Conservation (phyloP, 306 rosid genomes). For the Glycine soja region DNA sequence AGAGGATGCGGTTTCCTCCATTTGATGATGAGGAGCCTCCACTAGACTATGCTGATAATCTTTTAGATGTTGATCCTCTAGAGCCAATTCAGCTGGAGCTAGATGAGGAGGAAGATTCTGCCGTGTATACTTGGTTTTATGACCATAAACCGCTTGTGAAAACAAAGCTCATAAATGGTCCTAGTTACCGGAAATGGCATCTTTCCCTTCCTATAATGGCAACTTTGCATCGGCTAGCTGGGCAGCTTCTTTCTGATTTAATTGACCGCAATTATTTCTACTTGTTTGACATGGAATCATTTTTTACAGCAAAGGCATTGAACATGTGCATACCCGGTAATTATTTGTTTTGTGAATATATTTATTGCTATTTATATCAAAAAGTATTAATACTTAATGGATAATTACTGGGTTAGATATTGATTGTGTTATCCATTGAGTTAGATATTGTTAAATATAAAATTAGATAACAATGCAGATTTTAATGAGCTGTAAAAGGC, state of each 20-base stretch:
- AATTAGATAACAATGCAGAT: constrained; percentile 10
- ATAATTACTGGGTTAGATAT: background rate
- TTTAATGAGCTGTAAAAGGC: too few species aligned
- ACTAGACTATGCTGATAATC: constrained; percentile 94
- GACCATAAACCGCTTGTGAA: constrained; percentile 98
- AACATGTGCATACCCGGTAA: constrained; percentile 99
- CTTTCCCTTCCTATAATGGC: constrained; percentile 99
- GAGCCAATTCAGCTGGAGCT: constrained; percentile 98
- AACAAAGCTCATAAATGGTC: constrained; percentile 97
- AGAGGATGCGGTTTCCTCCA: constrained; percentile 99
- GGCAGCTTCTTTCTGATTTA: constrained; percentile 94
- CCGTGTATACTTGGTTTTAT: constrained; percentile 95
- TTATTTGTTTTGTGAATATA: constrained; percentile 9
- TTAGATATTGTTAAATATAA: background rate
- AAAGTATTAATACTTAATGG: background rate
- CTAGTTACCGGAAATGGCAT: constrained; percentile 99
- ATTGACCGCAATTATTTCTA: constrained; percentile 96
- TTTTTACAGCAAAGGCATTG: constrained; percentile 96
- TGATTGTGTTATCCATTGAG: background rate
- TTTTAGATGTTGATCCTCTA: constrained; percentile 95
- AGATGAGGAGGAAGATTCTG: constrained; percentile 99
- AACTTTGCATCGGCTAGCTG: constrained; percentile 96
- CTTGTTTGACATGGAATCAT: constrained; percentile 99
- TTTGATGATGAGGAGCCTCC: constrained; percentile 99
- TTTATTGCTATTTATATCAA: background rate